A percentile compares a stretch with the other conserved stretches of the same genome.
Conservation (phyloP, 495 filamentous ascomycete species). For the Neurospora sp. region DNA sequence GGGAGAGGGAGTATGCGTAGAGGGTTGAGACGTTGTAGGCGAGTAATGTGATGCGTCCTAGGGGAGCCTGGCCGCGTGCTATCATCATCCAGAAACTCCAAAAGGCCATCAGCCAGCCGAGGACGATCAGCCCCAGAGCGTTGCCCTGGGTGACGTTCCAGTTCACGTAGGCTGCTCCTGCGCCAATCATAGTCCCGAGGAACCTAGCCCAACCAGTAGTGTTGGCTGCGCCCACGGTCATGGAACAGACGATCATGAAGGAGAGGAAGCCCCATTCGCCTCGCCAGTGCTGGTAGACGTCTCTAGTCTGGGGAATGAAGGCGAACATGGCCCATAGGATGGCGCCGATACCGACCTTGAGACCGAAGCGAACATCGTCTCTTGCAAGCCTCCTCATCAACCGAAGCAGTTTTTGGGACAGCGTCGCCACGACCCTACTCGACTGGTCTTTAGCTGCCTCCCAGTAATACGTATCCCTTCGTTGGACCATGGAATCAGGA, state of each 20-base stretch:
- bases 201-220: constrained; percentile 82
- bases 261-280: constrained; percentile 95
- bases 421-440: constrained; percentile 22
- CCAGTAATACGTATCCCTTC: constrained; percentile 35
- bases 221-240: constrained; percentile 93
- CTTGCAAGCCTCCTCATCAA: constrained; percentile 33
- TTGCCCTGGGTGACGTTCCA: constrained; percentile 70
- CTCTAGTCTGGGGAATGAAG: constrained; percentile 67
- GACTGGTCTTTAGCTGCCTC: constrained; percentile 24
- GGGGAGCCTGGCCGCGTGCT: constrained; percentile 70
- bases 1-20: constrained; percentile 83
- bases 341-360: constrained; percentile 88
- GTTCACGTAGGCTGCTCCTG: constrained; percentile 58
- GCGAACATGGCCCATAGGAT: constrained; percentile 77
- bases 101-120: constrained; percentile 72
- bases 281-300: constrained; percentile 78
- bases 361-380: constrained; percentile 58
- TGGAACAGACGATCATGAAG: constrained; percentile 96
- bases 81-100: constrained; percentile 85
- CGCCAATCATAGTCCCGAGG: constrained; percentile 78
- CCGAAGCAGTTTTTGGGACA: constrained; percentile 30
- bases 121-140: constrained; percentile 58
- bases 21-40: constrained; percentile 96
- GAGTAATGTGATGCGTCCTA: constrained; percentile 85
- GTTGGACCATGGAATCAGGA: constrained; percentile 32